Evolutionary conservation across 1,284 basidiomycete genomes (phyloP).

Genomic region (Papiliotrema flavescens): DNA sequence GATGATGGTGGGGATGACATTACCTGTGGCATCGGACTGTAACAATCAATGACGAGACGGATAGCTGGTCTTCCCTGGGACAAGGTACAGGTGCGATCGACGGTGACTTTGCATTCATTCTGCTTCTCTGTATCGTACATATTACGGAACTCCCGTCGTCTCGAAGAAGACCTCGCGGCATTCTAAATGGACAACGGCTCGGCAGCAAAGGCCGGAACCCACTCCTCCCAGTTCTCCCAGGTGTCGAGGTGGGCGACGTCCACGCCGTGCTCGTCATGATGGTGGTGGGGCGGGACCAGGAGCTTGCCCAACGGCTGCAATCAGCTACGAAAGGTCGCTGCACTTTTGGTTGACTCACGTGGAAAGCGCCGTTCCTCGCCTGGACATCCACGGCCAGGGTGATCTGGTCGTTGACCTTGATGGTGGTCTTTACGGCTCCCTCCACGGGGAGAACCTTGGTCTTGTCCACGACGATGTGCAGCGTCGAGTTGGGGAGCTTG

Average conservation of each 20-base stretch:
- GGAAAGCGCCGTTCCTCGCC: constrained; percentile 62
- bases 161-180: background rate
- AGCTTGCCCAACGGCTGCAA: constrained; percentile 56
- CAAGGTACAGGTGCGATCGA: too few relatives aligned
- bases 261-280: constrained; percentile 37
- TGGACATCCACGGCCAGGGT: constrained; percentile 57
- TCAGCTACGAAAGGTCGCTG: background rate
- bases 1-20: too few relatives aligned
- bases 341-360: constrained; percentile 39
- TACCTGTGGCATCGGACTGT: too few relatives aligned
- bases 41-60: too few relatives aligned
- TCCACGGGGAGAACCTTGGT: constrained; percentile 49
- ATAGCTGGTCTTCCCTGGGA: too few relatives aligned
- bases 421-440: constrained; percentile 49
- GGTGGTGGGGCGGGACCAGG: constrained; percentile 54
- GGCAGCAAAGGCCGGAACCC: constrained; percentile 18
- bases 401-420: constrained; percentile 57
- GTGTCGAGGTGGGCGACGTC: constrained; percentile 38
- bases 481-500: constrained; percentile 53
- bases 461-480: constrained; percentile 57
- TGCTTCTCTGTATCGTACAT: too few relatives aligned
- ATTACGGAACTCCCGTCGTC: too few relatives aligned
- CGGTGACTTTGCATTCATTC: too few relatives aligned
- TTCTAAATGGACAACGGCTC: background rate
- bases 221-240: constrained; percentile 64